phyloP scores from a whole-genome alignment of 805 yeast genomes.

The Grigorovia humatica region DNA sequence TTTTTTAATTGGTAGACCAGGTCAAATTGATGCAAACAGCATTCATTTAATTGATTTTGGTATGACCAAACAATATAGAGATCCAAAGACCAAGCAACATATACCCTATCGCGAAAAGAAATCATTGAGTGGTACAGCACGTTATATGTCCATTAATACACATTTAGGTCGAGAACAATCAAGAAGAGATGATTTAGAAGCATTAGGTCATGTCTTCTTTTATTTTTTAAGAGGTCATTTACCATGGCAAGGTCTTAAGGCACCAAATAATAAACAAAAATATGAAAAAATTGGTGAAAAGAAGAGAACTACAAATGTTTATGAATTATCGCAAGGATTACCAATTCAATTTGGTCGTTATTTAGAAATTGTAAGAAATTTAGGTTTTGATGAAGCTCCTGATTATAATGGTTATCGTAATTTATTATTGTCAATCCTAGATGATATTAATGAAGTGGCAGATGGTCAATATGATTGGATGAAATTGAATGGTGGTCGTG shows the following conservation, averaged over 20 bases:
- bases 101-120: constrained; percentile 95
- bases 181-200: constrained; percentile 93
- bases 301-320: constrained; percentile 80
- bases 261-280: constrained; percentile 95
- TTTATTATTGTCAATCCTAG: constrained; percentile 67
- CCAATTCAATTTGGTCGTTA: constrained; percentile 93
- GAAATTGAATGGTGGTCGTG: constrained; percentile 89
- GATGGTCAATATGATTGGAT: constrained; percentile 98
- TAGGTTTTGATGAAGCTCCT: constrained; percentile 89
- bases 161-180: constrained; percentile 96
- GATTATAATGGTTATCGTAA: constrained; percentile 81
- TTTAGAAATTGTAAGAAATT: constrained; percentile 75
- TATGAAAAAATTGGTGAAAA: constrained; percentile 96
- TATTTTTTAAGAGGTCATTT: constrained; percentile 87
- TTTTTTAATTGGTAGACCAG: constrained; percentile 87
- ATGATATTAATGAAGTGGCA: constrained; percentile 55
- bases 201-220: constrained; percentile 92
- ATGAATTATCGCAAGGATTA: constrained; percentile 77
- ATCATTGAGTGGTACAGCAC: constrained; percentile 93
- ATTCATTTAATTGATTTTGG: constrained; percentile 94
- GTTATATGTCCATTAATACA: constrained; percentile 96
- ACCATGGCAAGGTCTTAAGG: constrained; percentile 99
- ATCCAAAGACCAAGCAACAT: constrained; percentile 90
- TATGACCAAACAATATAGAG: constrained; percentile 97
- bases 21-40: constrained; percentile 70